phyloP scores from a whole-genome alignment of 208 protist species.

The Leishmania braziliensis region DNA sequence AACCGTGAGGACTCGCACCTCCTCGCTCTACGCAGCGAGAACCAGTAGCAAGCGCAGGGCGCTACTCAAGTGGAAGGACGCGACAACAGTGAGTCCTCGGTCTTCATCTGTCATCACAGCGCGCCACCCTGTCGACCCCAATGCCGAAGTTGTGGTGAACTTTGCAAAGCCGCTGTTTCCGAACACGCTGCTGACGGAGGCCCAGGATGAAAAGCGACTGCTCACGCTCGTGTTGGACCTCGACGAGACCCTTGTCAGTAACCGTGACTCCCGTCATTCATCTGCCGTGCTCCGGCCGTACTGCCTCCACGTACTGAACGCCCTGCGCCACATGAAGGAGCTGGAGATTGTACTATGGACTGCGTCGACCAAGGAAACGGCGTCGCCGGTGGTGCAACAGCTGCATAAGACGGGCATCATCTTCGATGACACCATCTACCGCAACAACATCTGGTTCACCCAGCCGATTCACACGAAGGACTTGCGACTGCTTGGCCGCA shows the following conservation, averaged over 20 bases:
- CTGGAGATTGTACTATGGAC: conserved; percentile 94
- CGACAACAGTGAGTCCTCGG: neutral
- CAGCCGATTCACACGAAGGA: conserved; percentile 93
- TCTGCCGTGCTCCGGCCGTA: conserved; percentile 85
- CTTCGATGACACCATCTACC: conserved; percentile 91
- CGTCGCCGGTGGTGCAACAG: conserved; percentile 79
- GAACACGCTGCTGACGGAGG: conserved; percentile 55
- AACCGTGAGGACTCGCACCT: conserved; percentile 3
- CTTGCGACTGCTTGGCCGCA: conserved; percentile 88
- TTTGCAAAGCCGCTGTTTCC: conserved; percentile 61
- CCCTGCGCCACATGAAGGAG: conserved; percentile 80
- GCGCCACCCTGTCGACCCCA: conserved; percentile 23
- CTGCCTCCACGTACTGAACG: conserved; percentile 85
- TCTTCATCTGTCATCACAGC: neutral
- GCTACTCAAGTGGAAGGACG: neutral
- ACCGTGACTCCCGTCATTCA: conserved; percentile 60
- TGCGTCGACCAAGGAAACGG: conserved; percentile 90
- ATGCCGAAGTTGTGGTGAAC: neutral
- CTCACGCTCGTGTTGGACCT: conserved; percentile 92
- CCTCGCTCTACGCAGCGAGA: conserved; percentile 10
- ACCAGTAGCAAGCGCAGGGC: neutral
- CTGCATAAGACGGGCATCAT: conserved; percentile 70
- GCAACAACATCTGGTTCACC: conserved; percentile 91
- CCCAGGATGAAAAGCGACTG: conserved; percentile 54
- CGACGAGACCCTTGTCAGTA: conserved; percentile 93